These are phyloP conservation scores for Acer yangbiense DNA, from an alignment of 345 rosid species.

Conservation along the genomic window DNA sequence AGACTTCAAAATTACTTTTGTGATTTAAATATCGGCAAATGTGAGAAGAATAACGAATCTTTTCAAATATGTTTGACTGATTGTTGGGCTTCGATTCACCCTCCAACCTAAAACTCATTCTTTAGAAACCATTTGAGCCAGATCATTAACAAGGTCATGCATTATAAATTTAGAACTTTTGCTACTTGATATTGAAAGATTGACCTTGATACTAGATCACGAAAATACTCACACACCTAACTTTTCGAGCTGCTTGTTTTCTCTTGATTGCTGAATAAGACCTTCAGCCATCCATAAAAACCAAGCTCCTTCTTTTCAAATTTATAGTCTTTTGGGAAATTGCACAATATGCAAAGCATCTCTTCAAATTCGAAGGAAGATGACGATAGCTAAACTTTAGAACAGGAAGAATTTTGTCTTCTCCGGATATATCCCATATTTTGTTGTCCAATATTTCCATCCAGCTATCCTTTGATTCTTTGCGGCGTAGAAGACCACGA, in stretches of 20 bases:
- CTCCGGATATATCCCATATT: not conserved
- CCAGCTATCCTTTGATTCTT: not conserved
- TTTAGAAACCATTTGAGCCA: not conserved
- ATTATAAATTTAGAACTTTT: not conserved
- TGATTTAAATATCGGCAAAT: not conserved
- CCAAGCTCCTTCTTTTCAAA: not conserved
- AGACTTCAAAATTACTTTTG: not conserved
- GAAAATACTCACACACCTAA: slow-evolving; percentile 3
- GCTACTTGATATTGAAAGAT: not conserved
- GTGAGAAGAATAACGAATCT: not conserved
- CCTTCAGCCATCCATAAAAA: not conserved
- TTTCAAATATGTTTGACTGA: not conserved
- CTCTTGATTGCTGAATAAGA: not conserved
- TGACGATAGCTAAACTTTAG: not conserved
- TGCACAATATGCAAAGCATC: not conserved
- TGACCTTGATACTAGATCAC: not conserved
- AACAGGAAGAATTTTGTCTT: not conserved
- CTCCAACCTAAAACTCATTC: not conserved
- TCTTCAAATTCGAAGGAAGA: not conserved
- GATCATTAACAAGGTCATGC: not conserved
- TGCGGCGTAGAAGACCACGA: slow-evolving; percentile 1
- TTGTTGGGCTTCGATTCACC: not conserved
- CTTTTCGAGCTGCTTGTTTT: not conserved
- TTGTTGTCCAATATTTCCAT: not conserved
- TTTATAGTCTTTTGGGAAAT: not conserved